Percentiles rank a stretch among this genome's conserved stretches.
These are phyloP conservation scores for Phytomonas sp. DNA, from an alignment of 208 protist species.

Conservation along the genomic window DNA sequence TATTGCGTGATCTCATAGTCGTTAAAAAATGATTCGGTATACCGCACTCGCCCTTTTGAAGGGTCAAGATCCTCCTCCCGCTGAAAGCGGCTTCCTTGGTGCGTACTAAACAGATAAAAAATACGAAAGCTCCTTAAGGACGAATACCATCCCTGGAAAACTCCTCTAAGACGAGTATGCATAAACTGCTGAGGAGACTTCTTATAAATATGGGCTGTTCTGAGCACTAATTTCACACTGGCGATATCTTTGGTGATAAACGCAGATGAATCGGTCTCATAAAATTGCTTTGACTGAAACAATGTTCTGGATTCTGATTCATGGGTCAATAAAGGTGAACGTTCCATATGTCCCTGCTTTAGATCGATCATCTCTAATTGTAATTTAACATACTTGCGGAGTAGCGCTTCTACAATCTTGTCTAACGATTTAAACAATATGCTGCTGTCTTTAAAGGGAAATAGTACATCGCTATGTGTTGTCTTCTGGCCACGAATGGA, in stretches of 20 bases:
- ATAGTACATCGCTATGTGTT: not conserved
- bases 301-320: not conserved
- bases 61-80: not conserved
- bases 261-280: not conserved
- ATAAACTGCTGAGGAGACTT: not conserved
- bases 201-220: not conserved
- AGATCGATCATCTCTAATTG: not conserved
- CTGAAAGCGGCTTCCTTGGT: not conserved
- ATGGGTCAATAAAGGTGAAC: not conserved
- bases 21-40: not conserved
- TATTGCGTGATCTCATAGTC: conserved; percentile 4
- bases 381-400: not conserved
- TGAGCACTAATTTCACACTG: not conserved
- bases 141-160: not conserved
- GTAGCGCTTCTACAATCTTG: not conserved
- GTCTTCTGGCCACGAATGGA: not conserved
- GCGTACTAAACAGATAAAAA: not conserved
- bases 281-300: not conserved
- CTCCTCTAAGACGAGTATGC: not conserved
- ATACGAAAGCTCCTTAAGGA: not conserved
- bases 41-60: not conserved
- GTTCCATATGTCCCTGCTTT: not conserved
- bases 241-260: not conserved
- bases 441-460: not conserved
- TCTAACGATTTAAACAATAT: not conserved